Evolutionary conservation across 139 green algal species (phyloP), one percentile per base, ranked within the genome.

Genomic region (Micractinium conductrix): DNA sequence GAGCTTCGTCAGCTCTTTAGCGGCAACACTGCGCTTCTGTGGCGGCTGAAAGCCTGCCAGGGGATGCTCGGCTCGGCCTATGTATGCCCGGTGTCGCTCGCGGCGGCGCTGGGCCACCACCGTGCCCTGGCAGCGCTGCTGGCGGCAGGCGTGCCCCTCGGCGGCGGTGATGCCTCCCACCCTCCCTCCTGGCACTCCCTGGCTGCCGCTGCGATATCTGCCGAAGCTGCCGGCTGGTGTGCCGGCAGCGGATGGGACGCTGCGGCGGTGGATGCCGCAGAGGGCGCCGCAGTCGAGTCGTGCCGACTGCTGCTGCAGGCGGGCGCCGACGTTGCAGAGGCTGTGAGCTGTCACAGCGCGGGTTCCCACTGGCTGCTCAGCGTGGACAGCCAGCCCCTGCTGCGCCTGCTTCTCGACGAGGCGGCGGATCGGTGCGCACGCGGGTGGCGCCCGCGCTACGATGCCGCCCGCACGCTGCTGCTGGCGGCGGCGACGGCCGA

Each of bases 101-200:
- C 76, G 0, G 76, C 76, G 28, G 30, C 38, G 4, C 58, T 72
- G 2, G 76, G 76, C 38, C 76, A 82, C 26, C 17, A 19, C 62
- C 33, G 17, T 38, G 58, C 76, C 24, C 38, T 82, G 76, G 76
- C 53, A 10, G 76, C 76, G 0, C 37, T 82, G 76, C 76, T 82
- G 55, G 76, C 42, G 12, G 58, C 58, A 9, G 76, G 76, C 0
- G 76, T 58, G 1, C 58, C 72, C 76, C 58, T 40, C 26, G 72
- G 58, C 40, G 58, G 58, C 2, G 26, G 8, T 2, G 37, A 73
- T 4, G 58, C 58, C 2, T 8, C 3, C 9, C 58, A 58, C 14
- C 37, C 42, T 12, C 30, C 50, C 19, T 43, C 60, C 26, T 55
- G 58, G 76, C 76, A 82, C 58, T 58, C 76, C 7, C 40, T 82